Conservation (phyloP, 192 early-diverging fungal genomes). For the Coemansia sp. region DNA sequence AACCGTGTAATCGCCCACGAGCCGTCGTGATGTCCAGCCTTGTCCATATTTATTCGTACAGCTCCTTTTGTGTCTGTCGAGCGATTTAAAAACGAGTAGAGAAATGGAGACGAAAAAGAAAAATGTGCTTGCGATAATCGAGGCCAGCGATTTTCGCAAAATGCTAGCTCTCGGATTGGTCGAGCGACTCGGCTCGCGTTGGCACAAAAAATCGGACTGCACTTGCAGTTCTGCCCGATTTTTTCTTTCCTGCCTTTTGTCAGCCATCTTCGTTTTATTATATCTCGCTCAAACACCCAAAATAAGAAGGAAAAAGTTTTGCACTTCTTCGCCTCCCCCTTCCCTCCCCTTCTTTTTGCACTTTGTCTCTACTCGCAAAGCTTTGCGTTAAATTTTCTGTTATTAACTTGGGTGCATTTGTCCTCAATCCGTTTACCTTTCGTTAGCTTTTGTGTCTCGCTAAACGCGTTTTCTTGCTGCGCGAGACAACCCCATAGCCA, state of each 20-base stretch:
- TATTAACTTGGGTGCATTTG: neutral
- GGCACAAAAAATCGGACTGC: neutral
- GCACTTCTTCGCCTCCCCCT: neutral
- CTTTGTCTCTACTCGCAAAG: neutral
- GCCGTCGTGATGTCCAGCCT: conserved; percentile 25
- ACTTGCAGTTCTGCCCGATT: neutral
- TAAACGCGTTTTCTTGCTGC: neutral
- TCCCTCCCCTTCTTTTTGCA: neutral
- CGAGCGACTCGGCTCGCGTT: neutral
- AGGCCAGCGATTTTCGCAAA: neutral
- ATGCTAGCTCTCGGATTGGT: too few species aligned
- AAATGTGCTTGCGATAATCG: neutral
- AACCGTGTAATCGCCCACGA: conserved; percentile 51
- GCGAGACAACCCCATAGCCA: neutral
- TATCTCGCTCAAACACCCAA: too few species aligned
- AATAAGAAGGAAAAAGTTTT: too few species aligned
- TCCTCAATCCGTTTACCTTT: neutral
- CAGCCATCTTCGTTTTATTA: neutral
- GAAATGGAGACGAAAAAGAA: neutral
- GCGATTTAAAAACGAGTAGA: neutral
- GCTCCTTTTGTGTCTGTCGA: neutral
- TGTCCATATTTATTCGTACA: conserved; percentile 9
- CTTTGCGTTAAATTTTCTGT: neutral
- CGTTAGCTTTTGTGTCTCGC: neutral
- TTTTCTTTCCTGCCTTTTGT: neutral